Conservation (phyloP, 164 flowering plant genomes). For the Protea cynaroides region DNA sequence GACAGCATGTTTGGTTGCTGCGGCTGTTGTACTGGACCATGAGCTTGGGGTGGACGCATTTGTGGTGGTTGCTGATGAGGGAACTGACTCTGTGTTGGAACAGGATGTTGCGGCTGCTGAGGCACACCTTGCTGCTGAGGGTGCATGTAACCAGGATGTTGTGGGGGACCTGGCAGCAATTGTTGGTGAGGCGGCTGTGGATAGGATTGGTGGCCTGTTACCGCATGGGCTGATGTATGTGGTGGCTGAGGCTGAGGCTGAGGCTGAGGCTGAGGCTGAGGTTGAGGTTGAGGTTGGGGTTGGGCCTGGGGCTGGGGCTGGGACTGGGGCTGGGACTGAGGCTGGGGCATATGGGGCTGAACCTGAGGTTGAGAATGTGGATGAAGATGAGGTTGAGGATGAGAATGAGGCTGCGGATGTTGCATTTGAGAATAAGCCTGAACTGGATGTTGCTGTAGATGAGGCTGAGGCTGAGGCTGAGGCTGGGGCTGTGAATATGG, state of each 20-base stretch:
- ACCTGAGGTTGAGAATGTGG: slow-evolving; percentile 13
- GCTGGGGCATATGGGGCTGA: slow-evolving; percentile 14
- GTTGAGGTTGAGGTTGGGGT: slow-evolving; percentile 21
- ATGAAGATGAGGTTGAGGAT: slow-evolving; percentile 11
- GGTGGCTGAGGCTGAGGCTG: slow-evolving; percentile 23
- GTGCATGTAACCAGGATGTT: slow-evolving; percentile 24
- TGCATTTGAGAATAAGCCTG: slow-evolving; percentile 8
- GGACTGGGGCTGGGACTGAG: slow-evolving; percentile 11
- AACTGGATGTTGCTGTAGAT: too few relatives aligned
- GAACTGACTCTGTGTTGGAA: slow-evolving; percentile 37
- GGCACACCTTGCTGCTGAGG: slow-evolving; percentile 22
- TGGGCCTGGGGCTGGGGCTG: slow-evolving; percentile 13
- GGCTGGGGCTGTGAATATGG: neutral
- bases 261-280: slow-evolving; percentile 18
- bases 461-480: neutral
- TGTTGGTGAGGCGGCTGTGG: slow-evolving; percentile 43
- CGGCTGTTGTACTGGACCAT: slow-evolving; percentile 32
- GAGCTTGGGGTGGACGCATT: slow-evolving; percentile 43
- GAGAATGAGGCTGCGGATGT: slow-evolving; percentile 2
- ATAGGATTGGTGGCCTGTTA: slow-evolving; percentile 64
- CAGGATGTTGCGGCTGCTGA: slow-evolving; percentile 28
- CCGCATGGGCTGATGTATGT: slow-evolving; percentile 34
- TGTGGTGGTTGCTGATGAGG: slow-evolving; percentile 40
- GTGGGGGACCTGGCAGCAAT: slow-evolving; percentile 30
- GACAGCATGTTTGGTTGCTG: slow-evolving; percentile 39